Conservation (phyloP, 495 filamentous ascomycete species). For the Aspergillus sparsus region DNA sequence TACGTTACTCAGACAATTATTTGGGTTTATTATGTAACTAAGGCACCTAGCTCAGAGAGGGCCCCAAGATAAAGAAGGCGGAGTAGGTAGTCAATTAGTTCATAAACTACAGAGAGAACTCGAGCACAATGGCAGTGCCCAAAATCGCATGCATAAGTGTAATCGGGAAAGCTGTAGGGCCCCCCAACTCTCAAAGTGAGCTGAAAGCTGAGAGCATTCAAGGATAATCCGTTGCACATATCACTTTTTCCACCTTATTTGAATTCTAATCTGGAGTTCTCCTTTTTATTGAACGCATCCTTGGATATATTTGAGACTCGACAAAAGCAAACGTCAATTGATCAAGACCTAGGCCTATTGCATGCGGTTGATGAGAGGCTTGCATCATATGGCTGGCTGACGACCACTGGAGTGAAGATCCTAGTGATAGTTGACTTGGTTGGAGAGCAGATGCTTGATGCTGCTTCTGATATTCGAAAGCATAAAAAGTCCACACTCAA, state of each 20-base stretch:
- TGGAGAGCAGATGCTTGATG: conserved; percentile 48
- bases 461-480: conserved; percentile 31
- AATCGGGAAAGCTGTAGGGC: conserved; percentile 82
- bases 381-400: conserved; percentile 91
- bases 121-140: conserved; percentile 32
- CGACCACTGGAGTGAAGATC: conserved; percentile 92
- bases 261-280: conserved; percentile 74
- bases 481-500: conserved; percentile 58
- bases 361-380: conserved; percentile 91
- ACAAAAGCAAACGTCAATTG: conserved; percentile 63
- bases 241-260: conserved; percentile 77
- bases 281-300: conserved; percentile 83
- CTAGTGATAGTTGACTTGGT: conserved; percentile 86
- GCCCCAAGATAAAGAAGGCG: too few species aligned
- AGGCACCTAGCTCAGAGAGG: too few species aligned
- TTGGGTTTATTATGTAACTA: too few species aligned
- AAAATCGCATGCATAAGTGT: conserved; percentile 86
- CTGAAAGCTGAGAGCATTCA: conserved; percentile 18
- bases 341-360: conserved; percentile 84
- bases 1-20: neutral
- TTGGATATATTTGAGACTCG: conserved; percentile 92
- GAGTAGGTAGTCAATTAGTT: too few species aligned
- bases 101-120: too few species aligned
- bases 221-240: conserved; percentile 97
- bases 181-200: conserved; percentile 1